A percentile compares a stretch with the other conserved stretches of the same genome.
phyloP scores from a whole-genome alignment of 208 protist species.

The Zelonia costaricensis region DNA sequence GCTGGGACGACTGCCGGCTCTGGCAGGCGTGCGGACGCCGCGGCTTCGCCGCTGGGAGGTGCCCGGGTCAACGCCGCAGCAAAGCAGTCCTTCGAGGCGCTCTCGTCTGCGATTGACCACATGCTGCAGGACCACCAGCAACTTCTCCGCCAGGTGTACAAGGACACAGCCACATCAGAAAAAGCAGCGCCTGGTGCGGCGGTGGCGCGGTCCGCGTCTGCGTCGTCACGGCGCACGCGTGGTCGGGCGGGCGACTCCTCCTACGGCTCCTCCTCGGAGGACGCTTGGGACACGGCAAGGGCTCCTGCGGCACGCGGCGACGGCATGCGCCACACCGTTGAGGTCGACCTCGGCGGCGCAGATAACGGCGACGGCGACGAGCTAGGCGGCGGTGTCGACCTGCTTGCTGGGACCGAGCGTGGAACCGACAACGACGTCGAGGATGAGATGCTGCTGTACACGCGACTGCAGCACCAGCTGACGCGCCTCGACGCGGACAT shows the following conservation, averaged over 20 bases:
- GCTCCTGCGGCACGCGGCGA: too few species aligned
- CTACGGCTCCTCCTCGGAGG: not conserved
- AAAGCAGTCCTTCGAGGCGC: conserved; percentile 33
- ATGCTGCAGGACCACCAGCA: conserved; percentile 81
- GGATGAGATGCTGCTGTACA: conserved; percentile 58
- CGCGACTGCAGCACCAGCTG: conserved; percentile 50
- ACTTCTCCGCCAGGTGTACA: conserved; percentile 56
- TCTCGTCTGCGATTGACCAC: conserved; percentile 48
- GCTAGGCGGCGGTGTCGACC: not conserved
- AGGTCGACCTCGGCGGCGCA: conserved; percentile 12
- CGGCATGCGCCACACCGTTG: not conserved
- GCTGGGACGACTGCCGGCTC: not conserved
- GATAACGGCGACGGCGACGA: not conserved
- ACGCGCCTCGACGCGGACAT: conserved; percentile 52
- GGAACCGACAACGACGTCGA: not conserved
- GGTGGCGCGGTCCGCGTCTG: not conserved
- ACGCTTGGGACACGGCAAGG: not conserved
- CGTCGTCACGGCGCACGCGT: not conserved
- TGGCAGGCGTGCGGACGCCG: not conserved
- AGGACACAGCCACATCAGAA: conserved; percentile 15
- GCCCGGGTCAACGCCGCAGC: not conserved
- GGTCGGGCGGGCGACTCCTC: too few species aligned
- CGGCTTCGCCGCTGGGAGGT: not conserved
- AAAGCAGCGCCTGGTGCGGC: not conserved
- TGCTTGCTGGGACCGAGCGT: too few species aligned